phyloP scores from a whole-genome alignment of 768 basidiomycete genomes.

The Mycena filopes region DNA sequence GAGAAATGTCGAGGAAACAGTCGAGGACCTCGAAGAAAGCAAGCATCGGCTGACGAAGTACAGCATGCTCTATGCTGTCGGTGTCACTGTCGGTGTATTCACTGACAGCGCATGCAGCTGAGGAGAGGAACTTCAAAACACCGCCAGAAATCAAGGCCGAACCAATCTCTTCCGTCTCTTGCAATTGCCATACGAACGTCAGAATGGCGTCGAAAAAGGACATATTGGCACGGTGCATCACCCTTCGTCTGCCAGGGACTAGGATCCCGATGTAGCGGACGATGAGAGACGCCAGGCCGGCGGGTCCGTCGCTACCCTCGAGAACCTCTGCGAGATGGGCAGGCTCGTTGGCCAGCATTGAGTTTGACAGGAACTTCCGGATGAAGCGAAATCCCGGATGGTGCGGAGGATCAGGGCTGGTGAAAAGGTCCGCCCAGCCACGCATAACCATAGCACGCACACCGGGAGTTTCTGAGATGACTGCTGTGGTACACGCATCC shows the following conservation, averaged over 20 bases:
- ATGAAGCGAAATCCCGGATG: background rate
- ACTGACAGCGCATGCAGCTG: background rate
- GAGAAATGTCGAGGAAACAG: background rate
- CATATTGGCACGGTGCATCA: background rate
- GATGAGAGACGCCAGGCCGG: background rate
- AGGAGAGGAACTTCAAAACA: background rate
- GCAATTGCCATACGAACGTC: background rate
- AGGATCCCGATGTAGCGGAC: background rate
- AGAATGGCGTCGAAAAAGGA: background rate
- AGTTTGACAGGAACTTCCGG: background rate
- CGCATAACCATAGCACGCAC: background rate
- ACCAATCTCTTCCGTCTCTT: background rate
- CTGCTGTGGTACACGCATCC: background rate
- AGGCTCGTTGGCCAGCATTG: background rate
- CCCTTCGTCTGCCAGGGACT: background rate
- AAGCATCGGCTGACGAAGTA: background rate
- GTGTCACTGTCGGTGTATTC: background rate
- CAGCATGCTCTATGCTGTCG: too few species aligned
- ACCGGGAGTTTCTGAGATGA: background rate
- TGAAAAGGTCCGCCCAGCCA: background rate
- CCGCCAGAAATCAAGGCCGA: background rate
- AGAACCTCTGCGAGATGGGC: background rate
- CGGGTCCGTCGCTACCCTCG: background rate
- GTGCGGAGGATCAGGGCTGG: background rate
- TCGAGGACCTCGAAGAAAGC: background rate